Evolutionary conservation across 176 grass and related monocot species (phyloP).

Genomic region (Tillandsia fasciculata): DNA sequence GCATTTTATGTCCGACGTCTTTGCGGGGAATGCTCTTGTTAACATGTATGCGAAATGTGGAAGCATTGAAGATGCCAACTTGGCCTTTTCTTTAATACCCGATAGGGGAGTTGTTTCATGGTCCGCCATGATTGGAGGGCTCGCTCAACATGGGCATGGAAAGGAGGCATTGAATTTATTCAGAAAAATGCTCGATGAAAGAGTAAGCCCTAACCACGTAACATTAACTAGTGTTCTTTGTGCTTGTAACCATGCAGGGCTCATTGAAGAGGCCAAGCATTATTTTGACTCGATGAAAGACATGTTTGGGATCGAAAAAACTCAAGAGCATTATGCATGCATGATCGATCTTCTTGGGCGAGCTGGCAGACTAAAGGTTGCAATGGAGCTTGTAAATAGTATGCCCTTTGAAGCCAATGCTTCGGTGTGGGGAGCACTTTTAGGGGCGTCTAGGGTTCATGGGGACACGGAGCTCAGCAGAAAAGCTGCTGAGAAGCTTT

Average conservation of each 20-base stretch:
- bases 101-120: constrained; percentile 79
- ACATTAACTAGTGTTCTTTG: constrained; percentile 80
- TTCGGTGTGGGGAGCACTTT: constrained; percentile 60
- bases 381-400: constrained; percentile 63
- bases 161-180: constrained; percentile 58
- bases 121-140: constrained; percentile 94
- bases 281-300: constrained; percentile 82
- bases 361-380: constrained; percentile 61
- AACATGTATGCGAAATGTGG: constrained; percentile 91
- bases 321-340: constrained; percentile 73
- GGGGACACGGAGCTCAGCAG: constrained; percentile 46
- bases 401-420: constrained; percentile 73
- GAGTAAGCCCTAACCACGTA: constrained; percentile 61
- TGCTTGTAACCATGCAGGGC: constrained; percentile 75
- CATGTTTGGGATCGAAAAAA: constrained; percentile 59
- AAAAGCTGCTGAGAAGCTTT: constrained; percentile 62
- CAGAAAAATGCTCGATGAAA: constrained; percentile 52
- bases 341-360: constrained; percentile 84
- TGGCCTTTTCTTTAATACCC: constrained; percentile 45
- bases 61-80: constrained; percentile 69
- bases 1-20: constrained; percentile 56
- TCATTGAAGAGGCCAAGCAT: constrained; percentile 53
- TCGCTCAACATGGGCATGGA: constrained; percentile 84
- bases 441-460: constrained; percentile 62
- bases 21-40: constrained; percentile 72